Conservation (phyloP, 179 eudicot species). For the Silene coronaria region DNA sequence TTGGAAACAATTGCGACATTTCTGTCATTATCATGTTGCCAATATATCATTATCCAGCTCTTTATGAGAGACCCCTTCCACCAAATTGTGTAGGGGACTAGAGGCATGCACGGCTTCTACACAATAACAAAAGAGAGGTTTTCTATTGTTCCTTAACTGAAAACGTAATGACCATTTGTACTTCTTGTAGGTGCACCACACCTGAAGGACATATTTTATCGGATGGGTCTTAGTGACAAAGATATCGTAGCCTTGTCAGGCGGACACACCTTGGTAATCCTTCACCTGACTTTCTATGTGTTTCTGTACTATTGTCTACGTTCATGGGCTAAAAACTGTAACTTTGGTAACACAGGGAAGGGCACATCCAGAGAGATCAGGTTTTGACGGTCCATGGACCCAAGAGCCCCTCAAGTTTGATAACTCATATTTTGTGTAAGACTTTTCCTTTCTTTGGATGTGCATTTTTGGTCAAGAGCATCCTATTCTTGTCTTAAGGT, state of each 20-base stretch:
- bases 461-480: not conserved
- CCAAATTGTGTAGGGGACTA: not conserved
- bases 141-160: not conserved
- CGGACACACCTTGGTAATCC: conserved; percentile 66
- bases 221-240: conserved; percentile 80
- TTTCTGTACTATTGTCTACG: not conserved
- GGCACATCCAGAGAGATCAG: conserved; percentile 95
- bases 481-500: not conserved
- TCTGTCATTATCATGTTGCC: not conserved
- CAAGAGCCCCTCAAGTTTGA: conserved; percentile 88
- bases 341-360: conserved; percentile 58
- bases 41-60: not conserved
- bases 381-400: conserved; percentile 98
- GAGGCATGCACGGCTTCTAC: not conserved
- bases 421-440: conserved; percentile 86
- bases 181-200: conserved; percentile 54
- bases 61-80: not conserved
- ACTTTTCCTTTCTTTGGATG: not conserved
- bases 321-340: conserved; percentile 8
- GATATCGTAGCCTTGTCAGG: conserved; percentile 78
- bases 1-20: not conserved
- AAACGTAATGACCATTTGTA: not conserved
- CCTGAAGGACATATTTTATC: conserved; percentile 66
- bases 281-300: conserved; percentile 3
- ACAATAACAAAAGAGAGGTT: not conserved